phyloP scores from a whole-genome alignment of 306 rosid species.

The Calophaca sinica region DNA sequence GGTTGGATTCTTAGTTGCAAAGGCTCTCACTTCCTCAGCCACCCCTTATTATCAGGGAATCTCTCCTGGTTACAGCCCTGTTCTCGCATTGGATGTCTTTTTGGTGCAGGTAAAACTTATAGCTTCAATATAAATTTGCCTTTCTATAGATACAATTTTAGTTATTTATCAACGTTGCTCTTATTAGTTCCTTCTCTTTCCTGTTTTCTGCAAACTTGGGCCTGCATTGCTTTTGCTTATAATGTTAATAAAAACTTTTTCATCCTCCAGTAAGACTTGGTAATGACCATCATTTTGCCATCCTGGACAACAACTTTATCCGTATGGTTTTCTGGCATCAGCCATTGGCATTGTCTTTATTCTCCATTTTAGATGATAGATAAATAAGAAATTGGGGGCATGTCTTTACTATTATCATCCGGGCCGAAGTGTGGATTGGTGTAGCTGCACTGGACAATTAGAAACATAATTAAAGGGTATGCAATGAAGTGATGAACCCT shows the following conservation, averaged over 20 bases:
- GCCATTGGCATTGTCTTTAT: background rate
- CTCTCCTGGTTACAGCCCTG: constrained; percentile 90
- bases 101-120: constrained; percentile 79
- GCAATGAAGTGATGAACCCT: too few species aligned
- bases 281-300: background rate
- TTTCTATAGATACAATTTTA: constrained; percentile 15
- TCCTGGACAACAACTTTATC: background rate
- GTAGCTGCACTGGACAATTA: constrained; percentile 28
- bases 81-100: constrained; percentile 95
- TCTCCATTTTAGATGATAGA: background rate
- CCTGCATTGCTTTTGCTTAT: background rate
- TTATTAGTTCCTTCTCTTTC: background rate
- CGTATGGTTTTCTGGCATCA: constrained; percentile 33
- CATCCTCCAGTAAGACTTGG: background rate
- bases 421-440: constrained; percentile 3
- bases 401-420: background rate
- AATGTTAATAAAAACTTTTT: background rate
- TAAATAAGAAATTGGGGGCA: background rate
- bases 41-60: constrained; percentile 85
- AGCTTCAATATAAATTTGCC: constrained; percentile 2
- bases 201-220: background rate
- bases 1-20: constrained; percentile 89
- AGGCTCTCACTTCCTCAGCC: constrained; percentile 94
- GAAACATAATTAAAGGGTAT: too few species aligned
- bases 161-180: background rate